Evolutionary conservation across 345 rosid species (phyloP).

Genomic region (Eucalyptus cladocalyx): DNA sequence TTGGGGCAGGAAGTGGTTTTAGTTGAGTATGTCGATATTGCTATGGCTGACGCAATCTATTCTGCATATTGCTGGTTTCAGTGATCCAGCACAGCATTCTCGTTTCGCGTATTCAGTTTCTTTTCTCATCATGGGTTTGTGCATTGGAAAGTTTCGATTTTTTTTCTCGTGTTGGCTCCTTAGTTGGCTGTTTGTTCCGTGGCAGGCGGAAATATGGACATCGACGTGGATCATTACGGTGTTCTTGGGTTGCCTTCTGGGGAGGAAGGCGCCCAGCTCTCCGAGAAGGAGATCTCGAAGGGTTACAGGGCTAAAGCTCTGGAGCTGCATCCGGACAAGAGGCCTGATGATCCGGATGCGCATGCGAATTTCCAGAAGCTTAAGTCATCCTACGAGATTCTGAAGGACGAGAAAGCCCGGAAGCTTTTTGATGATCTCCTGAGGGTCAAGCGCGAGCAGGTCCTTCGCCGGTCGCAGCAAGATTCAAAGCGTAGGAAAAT

Average conservation of each 20-base stretch:
- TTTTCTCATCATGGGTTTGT: neutral
- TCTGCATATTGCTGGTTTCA: neutral
- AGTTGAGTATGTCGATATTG: neutral
- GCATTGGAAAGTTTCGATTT: neutral
- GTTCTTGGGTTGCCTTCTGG: constrained; percentile 78
- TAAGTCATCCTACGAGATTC: constrained; percentile 63
- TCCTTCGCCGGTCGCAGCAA: constrained; percentile 31
- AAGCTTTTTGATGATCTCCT: constrained; percentile 81
- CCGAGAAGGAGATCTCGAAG: constrained; percentile 63
- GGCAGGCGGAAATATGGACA: constrained; percentile 14
- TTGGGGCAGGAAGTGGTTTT: neutral
- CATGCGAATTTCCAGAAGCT: constrained; percentile 67
- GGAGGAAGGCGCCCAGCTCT: constrained; percentile 70
- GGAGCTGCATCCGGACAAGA: constrained; percentile 80
- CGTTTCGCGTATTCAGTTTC: neutral
- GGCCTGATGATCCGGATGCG: constrained; percentile 80
- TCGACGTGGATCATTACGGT: constrained; percentile 60
- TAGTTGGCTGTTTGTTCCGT: neutral
- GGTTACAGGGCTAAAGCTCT: constrained; percentile 70
- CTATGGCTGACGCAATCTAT: neutral
- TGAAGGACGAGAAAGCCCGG: constrained; percentile 71
- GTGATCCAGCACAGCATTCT: neutral
- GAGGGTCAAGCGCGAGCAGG: constrained; percentile 55
- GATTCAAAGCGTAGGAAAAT: constrained; percentile 66
- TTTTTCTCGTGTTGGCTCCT: neutral